phyloP scores from a whole-genome alignment of 108 stramenopile species.

The Skeletonema tropicum region DNA sequence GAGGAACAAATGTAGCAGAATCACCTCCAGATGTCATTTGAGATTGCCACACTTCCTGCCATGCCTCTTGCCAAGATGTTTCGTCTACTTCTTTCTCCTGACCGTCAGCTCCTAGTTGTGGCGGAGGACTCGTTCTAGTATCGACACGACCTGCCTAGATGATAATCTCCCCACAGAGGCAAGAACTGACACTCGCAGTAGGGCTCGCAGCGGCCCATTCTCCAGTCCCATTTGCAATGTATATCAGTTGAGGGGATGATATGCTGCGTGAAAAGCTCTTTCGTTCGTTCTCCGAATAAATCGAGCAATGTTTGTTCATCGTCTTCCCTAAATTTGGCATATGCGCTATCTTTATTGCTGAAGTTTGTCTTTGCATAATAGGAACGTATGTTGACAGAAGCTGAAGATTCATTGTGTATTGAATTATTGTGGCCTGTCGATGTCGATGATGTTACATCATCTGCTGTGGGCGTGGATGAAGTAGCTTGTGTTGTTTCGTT shows the following conservation, averaged over 20 bases:
- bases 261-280: slow-evolving; percentile 80
- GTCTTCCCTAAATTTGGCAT: slow-evolving; percentile 22
- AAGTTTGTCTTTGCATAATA: slow-evolving; percentile 10
- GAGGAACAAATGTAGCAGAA: slow-evolving; percentile 23
- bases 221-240: slow-evolving; percentile 77
- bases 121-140: slow-evolving; percentile 29
- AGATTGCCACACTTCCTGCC: slow-evolving; percentile 41
- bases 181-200: slow-evolving; percentile 69
- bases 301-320: slow-evolving; percentile 82
- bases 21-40: slow-evolving; percentile 22
- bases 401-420: not conserved
- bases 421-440: not conserved
- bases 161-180: slow-evolving; percentile 74
- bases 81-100: slow-evolving; percentile 9
- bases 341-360: not conserved
- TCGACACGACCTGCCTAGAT: slow-evolving; percentile 80
- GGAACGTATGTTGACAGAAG: slow-evolving; percentile 4
- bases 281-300: slow-evolving; percentile 83
- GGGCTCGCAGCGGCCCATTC: slow-evolving; percentile 78
- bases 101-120: slow-evolving; percentile 7
- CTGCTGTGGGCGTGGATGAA: not conserved
- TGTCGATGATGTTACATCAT: not conserved
- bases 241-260: slow-evolving; percentile 56
- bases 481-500: not conserved
- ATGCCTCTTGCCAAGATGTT: slow-evolving; percentile 45